Evolutionary conservation across 169 alveolate genomes (phyloP).

Genomic region (Cryptosporidium ubiquitum): DNA sequence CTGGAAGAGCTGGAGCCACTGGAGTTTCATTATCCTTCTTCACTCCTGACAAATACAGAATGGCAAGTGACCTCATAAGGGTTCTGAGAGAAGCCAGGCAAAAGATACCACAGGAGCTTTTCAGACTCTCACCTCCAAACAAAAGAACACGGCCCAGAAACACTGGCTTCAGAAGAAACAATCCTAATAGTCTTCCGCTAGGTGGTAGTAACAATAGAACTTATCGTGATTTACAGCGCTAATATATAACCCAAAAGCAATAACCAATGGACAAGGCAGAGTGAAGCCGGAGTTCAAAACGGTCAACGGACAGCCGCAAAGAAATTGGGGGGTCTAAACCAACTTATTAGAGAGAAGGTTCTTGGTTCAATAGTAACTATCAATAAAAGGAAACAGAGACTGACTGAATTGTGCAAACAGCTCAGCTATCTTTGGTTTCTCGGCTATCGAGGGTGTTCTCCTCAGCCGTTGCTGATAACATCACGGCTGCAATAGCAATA

Average conservation of each 20-base stretch:
- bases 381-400: neutral
- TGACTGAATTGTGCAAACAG: neutral
- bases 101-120: constrained; percentile 90
- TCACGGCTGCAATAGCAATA: constrained; percentile 76
- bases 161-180: constrained; percentile 12
- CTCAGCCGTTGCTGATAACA: constrained; percentile 74
- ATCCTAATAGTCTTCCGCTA: constrained; percentile 24
- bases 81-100: constrained; percentile 93
- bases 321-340: neutral
- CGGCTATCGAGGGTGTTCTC: constrained; percentile 46
- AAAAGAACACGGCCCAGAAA: neutral
- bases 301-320: neutral
- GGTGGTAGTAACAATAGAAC: neutral
- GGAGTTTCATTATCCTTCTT: constrained; percentile 93
- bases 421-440: constrained; percentile 72
- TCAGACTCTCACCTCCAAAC: constrained; percentile 74
- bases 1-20: constrained; percentile 96
- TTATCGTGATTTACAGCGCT: neutral
- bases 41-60: constrained; percentile 89
- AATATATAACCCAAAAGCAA: neutral
- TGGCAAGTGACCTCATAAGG: constrained; percentile 93
- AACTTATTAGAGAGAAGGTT: neutral
- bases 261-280: neutral
- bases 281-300: neutral
- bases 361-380: neutral